Percentiles rank a stretch among this genome's conserved stretches.
Conservation (phyloP, 192 early-diverging fungal genomes). For the Haplosporangium gracile region DNA sequence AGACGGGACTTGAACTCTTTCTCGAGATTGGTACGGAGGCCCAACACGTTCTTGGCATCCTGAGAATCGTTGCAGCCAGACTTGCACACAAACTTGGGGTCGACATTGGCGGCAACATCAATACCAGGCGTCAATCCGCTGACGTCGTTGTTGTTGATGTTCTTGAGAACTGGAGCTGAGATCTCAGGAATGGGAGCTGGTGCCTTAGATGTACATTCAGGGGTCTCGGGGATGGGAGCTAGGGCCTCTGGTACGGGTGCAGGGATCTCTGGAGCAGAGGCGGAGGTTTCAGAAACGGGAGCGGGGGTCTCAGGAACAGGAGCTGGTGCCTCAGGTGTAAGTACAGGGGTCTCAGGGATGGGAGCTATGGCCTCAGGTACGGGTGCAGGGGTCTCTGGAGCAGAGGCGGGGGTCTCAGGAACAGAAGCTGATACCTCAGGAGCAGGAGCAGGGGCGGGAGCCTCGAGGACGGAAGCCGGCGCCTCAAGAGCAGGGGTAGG, state of each 20-base stretch:
- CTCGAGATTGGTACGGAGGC: constrained; percentile 31
- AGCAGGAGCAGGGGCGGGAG: not conserved
- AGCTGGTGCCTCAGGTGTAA: not conserved
- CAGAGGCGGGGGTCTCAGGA: not conserved
- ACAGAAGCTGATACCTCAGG: not conserved
- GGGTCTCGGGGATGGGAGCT: no score
- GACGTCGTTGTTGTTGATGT: not conserved
- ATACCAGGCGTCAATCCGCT: not conserved
- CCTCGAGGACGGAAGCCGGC: not conserved
- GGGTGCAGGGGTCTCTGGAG: not conserved
- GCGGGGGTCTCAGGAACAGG: not conserved
- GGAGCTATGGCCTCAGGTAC: constrained; percentile 9
- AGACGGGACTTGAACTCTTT: constrained; percentile 15
- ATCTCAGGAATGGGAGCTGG: no score
- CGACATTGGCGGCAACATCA: constrained; percentile 13
- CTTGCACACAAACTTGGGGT: constrained; percentile 43
- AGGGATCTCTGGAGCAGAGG: no score
- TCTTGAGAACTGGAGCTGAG: not conserved
- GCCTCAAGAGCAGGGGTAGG: not conserved
- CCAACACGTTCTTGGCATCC: constrained; percentile 29
- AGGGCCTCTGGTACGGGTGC: no score
- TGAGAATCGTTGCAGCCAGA: constrained; percentile 41
- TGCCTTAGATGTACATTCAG: no score
- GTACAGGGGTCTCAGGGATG: not conserved
- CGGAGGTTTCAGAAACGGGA: no score